These are phyloP conservation scores for Licmophora abbreviata DNA, from an alignment of 108 stramenopile genomes.

Conservation along the genomic window DNA sequence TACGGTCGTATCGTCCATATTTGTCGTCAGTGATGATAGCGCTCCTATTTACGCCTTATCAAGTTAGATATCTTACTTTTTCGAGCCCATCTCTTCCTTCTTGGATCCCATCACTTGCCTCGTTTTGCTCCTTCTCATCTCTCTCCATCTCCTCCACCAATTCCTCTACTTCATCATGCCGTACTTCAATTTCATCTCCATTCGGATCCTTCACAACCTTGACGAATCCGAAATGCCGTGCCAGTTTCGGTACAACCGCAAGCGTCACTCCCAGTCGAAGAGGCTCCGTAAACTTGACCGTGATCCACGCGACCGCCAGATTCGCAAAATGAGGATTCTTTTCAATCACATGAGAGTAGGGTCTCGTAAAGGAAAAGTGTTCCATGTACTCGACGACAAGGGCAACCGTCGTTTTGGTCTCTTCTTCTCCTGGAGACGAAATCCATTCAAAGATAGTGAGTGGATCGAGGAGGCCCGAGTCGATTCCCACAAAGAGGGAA, in stretches of 20 bases:
- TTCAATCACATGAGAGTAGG: conserved; percentile 47
- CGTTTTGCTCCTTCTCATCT: not conserved
- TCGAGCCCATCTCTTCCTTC: no score
- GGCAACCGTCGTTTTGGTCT: conserved; percentile 43
- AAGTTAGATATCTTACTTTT: no score
- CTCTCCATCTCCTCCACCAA: not conserved
- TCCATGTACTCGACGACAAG: conserved; percentile 50
- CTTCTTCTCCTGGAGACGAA: conserved; percentile 36
- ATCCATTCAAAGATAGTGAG: conserved; percentile 33
- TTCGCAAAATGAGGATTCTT: conserved; percentile 76
- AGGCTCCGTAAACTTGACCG: conserved; percentile 91
- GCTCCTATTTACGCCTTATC: no score
- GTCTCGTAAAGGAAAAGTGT: conserved; percentile 50
- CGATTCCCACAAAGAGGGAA: conserved; percentile 48
- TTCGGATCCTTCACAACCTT: not conserved
- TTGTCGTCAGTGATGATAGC: no score
- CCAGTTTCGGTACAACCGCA: conserved; percentile 60
- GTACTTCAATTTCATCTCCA: no score
- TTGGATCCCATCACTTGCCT: no score
- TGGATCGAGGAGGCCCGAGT: conserved; percentile 69
- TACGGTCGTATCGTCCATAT: no score
- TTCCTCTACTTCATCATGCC: not conserved
- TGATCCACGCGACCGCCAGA: conserved; percentile 90
- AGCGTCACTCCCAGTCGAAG: conserved; percentile 66
- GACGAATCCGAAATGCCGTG: conserved; percentile 21